phyloP scores from a whole-genome alignment of 345 rosid species.

The Adansonia digitata region DNA sequence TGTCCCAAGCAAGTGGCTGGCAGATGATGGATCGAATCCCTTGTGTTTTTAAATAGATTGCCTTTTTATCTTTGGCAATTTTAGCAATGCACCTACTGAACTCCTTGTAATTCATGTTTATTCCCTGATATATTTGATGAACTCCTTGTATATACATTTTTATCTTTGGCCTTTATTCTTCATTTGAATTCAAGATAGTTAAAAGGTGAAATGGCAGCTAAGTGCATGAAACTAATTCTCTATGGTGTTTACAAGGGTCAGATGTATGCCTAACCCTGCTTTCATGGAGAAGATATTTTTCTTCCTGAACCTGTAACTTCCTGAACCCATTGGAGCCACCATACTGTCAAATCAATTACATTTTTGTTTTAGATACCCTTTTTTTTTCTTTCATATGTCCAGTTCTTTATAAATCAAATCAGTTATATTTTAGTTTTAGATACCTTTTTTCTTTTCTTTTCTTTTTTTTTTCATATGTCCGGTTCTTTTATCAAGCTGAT shows the following conservation, averaged over 20 bases:
- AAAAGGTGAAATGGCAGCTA: not conserved
- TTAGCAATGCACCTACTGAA: not conserved
- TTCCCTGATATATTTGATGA: not conserved
- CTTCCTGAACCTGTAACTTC: not conserved
- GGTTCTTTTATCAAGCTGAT: slow-evolving; percentile 11
- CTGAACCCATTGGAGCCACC: not conserved
- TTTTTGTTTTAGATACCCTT: not conserved
- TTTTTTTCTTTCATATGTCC: not conserved
- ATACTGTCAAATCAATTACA: not conserved
- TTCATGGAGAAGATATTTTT: not conserved
- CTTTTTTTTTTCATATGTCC: not conserved
- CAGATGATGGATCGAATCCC: not conserved
- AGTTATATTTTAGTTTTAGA: not conserved
- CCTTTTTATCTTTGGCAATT: not conserved
- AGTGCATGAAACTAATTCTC: not conserved
- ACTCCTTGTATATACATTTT: no score
- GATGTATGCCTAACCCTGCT: not conserved
- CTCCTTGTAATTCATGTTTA: not conserved
- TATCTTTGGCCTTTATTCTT: no score
- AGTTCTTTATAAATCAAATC: no score
- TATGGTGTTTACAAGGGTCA: not conserved
- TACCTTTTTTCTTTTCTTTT: no score
- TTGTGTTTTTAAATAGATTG: not conserved
- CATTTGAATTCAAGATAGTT: not conserved
- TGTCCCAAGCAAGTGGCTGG: not conserved